Base-by-base conservation (phyloP, 176 grass and related monocot species). In the Themeda triandra region DNA sequence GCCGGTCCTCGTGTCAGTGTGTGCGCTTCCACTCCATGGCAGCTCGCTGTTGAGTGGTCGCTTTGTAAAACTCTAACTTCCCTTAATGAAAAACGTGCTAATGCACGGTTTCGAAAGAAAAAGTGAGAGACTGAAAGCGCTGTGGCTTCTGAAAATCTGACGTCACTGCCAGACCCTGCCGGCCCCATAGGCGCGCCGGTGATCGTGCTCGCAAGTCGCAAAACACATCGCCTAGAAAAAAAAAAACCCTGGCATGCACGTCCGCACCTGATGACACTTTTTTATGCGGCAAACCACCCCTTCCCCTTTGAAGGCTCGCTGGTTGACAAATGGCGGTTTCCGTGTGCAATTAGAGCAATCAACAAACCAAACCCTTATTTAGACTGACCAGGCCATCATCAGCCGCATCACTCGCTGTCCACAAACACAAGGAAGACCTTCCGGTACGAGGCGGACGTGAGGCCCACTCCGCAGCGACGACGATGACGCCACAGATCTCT, bases 171-270 rank as follows among this genome's bases (percentile, higher is more conserved):
- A 28, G 23, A 25, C 9, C 59, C 74, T 17, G 5, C 46, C 56
- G 25, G 54, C 8, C 23, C 53, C 9, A 59, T 58, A 13, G 10
- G n/a, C n/a, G n/a, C n/a, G n/a, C n/a, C 77, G 39, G 77, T 81
- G 87, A 89, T 89, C 83, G 83, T 85, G 87, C 71, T 21, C 63
- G 49, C 82, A 51, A 42, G 41, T 56, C 56, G 1, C 86, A 69
- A 24, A 63, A 30, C 56, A 60, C 70, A 23, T 69, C 70, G 60
- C 28, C 59, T 44, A 14, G 9, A 58, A n/a, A 58, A 23, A n/a
- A 10, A 2, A 23, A n/a, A 10, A 2, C 23, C 8, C 8, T 58
- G 54, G 21, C 8, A 58, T n/a, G 54, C 54, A 58, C 25, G 56
- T 12, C 31, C 41, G 5, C 40, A 25, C 14, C 15, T 17, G 39